A percentile compares a stretch with the other conserved stretches of the same genome.
phyloP scores from a whole-genome alignment of 1,284 basidiomycete genomes.

The Malassezia globosa region DNA sequence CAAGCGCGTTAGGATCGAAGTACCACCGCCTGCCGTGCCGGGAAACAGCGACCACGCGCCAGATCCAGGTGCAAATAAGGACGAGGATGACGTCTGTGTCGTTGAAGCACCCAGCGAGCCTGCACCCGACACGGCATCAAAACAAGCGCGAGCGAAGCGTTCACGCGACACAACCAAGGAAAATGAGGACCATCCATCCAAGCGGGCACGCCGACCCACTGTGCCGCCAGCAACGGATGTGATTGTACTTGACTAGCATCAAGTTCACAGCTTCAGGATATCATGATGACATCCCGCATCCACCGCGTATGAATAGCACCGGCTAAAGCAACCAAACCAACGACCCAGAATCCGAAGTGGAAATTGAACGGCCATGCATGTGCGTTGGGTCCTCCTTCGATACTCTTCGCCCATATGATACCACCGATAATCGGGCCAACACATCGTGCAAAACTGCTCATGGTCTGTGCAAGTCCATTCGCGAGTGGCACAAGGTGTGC shows the following conservation, averaged over 20 bases:
- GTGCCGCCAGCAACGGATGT: neutral
- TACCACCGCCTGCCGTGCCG: too few relatives aligned
- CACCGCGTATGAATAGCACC: conserved; percentile 24
- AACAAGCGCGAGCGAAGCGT: too few relatives aligned
- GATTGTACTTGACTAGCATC: conserved; percentile 14
- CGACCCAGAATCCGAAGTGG: conserved; percentile 40
- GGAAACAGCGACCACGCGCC: too few relatives aligned
- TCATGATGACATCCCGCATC: conserved; percentile 6
- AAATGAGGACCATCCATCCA: neutral
- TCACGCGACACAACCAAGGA: conserved; percentile 1
- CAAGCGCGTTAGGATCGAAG: too few relatives aligned
- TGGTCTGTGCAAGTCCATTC: conserved; percentile 49
- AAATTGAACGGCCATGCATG: conserved; percentile 40
- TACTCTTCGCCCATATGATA: conserved; percentile 39
- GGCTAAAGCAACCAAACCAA: conserved; percentile 28
- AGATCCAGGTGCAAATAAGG: too few relatives aligned
- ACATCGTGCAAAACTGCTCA: conserved; percentile 47
- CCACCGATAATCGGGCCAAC: conserved; percentile 47
- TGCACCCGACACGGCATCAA: neutral
- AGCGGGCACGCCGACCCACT: neutral
- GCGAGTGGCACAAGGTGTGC: conserved; percentile 48
- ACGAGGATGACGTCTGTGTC: neutral
- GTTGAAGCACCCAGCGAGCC: neutral
- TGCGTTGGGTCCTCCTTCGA: conserved; percentile 23
- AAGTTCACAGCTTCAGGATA: too few relatives aligned